A percentile compares a stretch with the other conserved stretches of the same genome.
Conservation (phyloP, 2,329 filamentous ascomycete genomes). For the Phyllosticta citriasiana region DNA sequence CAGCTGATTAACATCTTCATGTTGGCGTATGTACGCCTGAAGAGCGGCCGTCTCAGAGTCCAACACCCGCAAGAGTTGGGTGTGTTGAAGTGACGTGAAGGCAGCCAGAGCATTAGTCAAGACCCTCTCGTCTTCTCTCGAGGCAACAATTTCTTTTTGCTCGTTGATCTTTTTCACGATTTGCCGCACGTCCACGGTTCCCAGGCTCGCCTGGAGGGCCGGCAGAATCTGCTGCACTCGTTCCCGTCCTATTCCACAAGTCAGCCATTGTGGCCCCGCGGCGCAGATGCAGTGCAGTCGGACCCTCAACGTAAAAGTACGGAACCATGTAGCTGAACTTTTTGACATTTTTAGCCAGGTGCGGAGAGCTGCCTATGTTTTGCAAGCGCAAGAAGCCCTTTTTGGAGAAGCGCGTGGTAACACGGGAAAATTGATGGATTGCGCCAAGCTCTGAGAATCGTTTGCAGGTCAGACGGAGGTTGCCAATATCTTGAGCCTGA, state of each 20-base stretch:
- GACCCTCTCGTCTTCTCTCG: slow-evolving; percentile 41
- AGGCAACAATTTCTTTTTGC: slow-evolving; percentile 41
- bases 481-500: slow-evolving; percentile 35
- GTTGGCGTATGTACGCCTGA: slow-evolving; percentile 41
- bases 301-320: slow-evolving; percentile 48
- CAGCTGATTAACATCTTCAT: slow-evolving; percentile 35
- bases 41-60: slow-evolving; percentile 49
- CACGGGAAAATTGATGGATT: slow-evolving; percentile 41
- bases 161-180: slow-evolving; percentile 39
- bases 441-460: slow-evolving; percentile 42
- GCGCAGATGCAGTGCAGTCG: slow-evolving; percentile 14
- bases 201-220: slow-evolving; percentile 25
- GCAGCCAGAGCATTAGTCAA: slow-evolving; percentile 46
- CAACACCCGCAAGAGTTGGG: slow-evolving; percentile 54
- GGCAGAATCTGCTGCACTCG: slow-evolving; percentile 31
- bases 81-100: slow-evolving; percentile 52
- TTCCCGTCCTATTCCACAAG: slow-evolving; percentile 24
- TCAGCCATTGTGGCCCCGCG: slow-evolving; percentile 17
- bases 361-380: slow-evolving; percentile 37
- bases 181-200: slow-evolving; percentile 29
- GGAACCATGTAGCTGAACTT: slow-evolving; percentile 53
- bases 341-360: slow-evolving; percentile 45
- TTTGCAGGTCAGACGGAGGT: slow-evolving; percentile 39
- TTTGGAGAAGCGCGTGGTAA: slow-evolving; percentile 42
- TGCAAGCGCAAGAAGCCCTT: slow-evolving; percentile 41